Evolutionary conservation across 208 protist genomes (phyloP), one percentile per base, ranked within the genome.

Genomic region (Trypanosoma lewisi): DNA sequence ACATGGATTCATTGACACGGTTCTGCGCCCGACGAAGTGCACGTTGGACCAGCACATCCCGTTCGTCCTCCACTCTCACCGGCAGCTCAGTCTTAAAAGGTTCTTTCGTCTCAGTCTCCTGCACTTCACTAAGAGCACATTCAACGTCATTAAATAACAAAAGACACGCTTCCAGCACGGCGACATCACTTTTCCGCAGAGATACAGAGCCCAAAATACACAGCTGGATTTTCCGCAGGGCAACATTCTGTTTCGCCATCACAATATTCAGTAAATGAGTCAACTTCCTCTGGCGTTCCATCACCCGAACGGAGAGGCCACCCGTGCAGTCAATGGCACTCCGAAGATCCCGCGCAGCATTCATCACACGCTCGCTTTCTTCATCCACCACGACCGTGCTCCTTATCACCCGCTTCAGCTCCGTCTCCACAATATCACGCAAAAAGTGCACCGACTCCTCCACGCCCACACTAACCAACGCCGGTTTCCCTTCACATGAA

Each of bases 161-260:
- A n/a, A 72, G 33, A 59, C 57, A 72, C 6, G 66, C 66, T 41
- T 72, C 66, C 16, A 72, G 37, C 16, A 65, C 25, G 3, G 66
- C 28, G 21, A 50, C 41, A 44, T 72, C 66, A 16, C 17, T 36
- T 2, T 23, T 23, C 19, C 30, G 21, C 19, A 63, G 7, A 2
- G 52, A 28, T 3, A 25, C 16, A 7, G 56, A 56, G 2, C 25
- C 56, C 30, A 47, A 34, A 11, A 72, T 23, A 23, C 58, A 72
- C 19, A 54, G 39, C 6, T 60, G 52, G 45, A 72, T 44, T 45
- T 72, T 72, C n/a, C 41, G 56, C 23, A 72, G 23, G 11, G 58
- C 66, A 2, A 72, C 58, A 34, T 8, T 37, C 19, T 64, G 58
- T 27, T 63, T 45, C 25, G 66, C 55, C 17, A 33, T 30, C 25